Evolutionary conservation across 371 early-diverging fungal species (phyloP).

Genomic region (Dinochytrium kinnereticum): DNA sequence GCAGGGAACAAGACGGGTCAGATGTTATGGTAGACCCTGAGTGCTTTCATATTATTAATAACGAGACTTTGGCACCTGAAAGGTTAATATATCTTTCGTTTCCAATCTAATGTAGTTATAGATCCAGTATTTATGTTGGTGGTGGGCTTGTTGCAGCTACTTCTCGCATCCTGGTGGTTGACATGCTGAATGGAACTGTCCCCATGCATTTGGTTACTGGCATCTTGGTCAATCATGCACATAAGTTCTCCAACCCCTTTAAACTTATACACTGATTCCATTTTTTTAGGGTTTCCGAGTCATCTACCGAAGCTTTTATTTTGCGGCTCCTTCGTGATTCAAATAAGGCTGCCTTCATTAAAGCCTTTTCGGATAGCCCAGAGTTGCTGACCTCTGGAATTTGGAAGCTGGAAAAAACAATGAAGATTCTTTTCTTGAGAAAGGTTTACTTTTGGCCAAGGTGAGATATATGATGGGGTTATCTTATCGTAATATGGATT

Average conservation of each 20-base stretch:
- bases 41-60: conserved; percentile 60
- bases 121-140: conserved; percentile 71
- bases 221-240: conserved; percentile 87
- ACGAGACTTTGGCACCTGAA: conserved; percentile 67
- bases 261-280: not conserved
- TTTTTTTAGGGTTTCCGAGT: conserved; percentile 66
- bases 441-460: conserved; percentile 90
- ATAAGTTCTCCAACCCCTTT: conserved; percentile 54
- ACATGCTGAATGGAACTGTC: conserved; percentile 83
- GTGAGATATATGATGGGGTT: too few species aligned
- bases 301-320: conserved; percentile 88
- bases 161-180: conserved; percentile 92
- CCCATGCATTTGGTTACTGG: conserved; percentile 82
- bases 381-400: conserved; percentile 74
- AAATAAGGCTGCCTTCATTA: conserved; percentile 88
- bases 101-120: conserved; percentile 29
- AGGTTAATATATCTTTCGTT: conserved; percentile 47
- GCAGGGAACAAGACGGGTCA: not conserved
- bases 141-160: conserved; percentile 93
- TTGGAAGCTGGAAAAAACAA: conserved; percentile 78
- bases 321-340: conserved; percentile 77
- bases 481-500: too few species aligned
- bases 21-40: conserved; percentile 33
- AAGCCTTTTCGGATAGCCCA: conserved; percentile 92
- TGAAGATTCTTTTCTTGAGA: conserved; percentile 80